These are phyloP conservation scores for Serendipita sp. DNA, from an alignment of 1,284 basidiomycete genomes.

Conservation along the genomic window DNA sequence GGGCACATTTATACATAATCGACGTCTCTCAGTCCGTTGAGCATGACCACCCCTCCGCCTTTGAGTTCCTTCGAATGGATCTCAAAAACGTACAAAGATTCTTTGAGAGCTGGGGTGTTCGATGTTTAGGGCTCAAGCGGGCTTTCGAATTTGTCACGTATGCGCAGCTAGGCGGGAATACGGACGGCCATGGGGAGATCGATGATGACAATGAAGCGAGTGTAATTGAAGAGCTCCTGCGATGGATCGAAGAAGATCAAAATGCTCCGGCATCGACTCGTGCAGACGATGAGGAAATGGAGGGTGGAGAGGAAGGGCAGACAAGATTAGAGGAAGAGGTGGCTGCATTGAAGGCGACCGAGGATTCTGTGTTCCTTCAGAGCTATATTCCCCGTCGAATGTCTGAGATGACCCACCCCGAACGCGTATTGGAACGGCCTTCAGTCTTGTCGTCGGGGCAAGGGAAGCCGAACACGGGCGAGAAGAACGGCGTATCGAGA, in stretches of 20 bases:
- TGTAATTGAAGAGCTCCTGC: conserved; percentile 22
- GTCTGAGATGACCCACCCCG: conserved; percentile 85
- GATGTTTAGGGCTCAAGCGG: conserved; percentile 64
- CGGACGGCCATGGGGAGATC: conserved; percentile 22
- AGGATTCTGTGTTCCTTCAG: conserved; percentile 75
- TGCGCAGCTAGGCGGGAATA: conserved; percentile 24
- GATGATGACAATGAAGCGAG: conserved; percentile 21
- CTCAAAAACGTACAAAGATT: conserved; percentile 89
- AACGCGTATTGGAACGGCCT: conserved; percentile 70
- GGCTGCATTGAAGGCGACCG: conserved; percentile 28
- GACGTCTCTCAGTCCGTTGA: conserved; percentile 99
- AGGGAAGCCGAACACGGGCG: background rate
- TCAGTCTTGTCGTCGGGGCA: background rate
- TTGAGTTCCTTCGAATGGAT: conserved; percentile 90
- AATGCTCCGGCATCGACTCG: conserved; percentile 16
- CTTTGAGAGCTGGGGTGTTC: conserved; percentile 65
- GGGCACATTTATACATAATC: conserved; percentile 74
- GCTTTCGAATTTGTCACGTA: conserved; percentile 82
- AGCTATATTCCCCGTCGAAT: conserved; percentile 88
- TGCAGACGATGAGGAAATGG: conserved; percentile 14
- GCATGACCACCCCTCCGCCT: conserved; percentile 91
- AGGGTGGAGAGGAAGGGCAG: conserved; percentile 14
- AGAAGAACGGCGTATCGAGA: no score
- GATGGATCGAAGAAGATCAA: conserved; percentile 35
- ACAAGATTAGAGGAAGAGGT: conserved; percentile 16